Evolutionary conservation across 192 early-diverging fungal genomes (phyloP).

Genomic region (Coemansia sp.): DNA sequence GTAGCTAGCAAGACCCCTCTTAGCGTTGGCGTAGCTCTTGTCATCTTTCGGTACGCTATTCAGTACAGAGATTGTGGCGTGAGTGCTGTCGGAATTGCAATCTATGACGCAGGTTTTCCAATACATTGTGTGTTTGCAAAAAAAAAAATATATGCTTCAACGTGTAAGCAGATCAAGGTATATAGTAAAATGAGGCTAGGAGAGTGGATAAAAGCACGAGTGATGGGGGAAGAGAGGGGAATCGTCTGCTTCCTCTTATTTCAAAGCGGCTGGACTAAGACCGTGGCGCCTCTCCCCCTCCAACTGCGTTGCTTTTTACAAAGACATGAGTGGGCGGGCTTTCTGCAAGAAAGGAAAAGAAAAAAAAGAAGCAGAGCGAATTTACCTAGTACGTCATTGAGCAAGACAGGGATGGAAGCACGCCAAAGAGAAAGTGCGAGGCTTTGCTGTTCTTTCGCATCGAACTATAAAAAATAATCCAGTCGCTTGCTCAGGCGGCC

Average conservation of each 20-base stretch:
- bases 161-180: neutral
- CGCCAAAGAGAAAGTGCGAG: too few relatives aligned
- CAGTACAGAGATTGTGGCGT: neutral
- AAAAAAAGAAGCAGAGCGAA: neutral
- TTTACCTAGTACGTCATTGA: neutral
- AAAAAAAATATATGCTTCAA: neutral
- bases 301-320: neutral
- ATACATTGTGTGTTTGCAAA: neutral
- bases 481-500: too few relatives aligned
- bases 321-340: neutral
- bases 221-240: neutral
- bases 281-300: neutral
- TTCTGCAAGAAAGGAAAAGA: neutral
- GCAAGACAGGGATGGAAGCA: neutral
- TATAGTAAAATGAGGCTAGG: neutral
- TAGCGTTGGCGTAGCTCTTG: neutral
- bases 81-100: neutral
- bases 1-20: conserved; percentile 1
- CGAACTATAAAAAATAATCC: neutral
- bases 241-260: neutral
- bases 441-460: neutral
- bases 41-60: neutral
- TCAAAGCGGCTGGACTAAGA: neutral
- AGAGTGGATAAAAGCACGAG: neutral
- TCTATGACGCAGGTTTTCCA: neutral